Evolutionary conservation across 1,284 basidiomycete genomes (phyloP), one percentile per base, ranked within the genome.

Genomic region (Apiotrichum gamsii): DNA sequence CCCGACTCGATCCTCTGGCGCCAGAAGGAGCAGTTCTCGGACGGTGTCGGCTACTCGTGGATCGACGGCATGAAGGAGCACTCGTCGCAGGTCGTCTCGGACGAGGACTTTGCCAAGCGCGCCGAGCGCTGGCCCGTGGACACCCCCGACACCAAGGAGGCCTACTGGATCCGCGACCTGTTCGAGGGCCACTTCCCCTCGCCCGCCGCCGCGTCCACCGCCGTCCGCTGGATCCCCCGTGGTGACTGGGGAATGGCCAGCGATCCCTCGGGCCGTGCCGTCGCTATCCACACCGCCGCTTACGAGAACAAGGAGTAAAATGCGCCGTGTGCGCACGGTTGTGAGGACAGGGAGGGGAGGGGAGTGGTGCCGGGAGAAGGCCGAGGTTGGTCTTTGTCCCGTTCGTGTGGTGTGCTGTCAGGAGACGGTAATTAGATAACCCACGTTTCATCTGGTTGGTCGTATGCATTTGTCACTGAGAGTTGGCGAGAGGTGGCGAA

Each of bases 31-130:
- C 93, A 97, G 67, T 99, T 99, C 77, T 95, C 90, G 11, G 95
- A 99, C 69, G 95, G 95, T 52, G 95, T 99, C 48, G 95, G 95
- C 23, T 98, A 98, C 76, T 95, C 90, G 37, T 98, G 95, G 95
- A 99, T 99, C 66, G 95, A 99, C 65, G 91, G 93, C 40, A 90
- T 99, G 57, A 98, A 98, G 76, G 85, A 85, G 45, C 82, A 96
- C 63, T 86, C 95, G 8, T 84, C 79, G 33, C 61, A 77, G 5
- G 69, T 76, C 40, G 80, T 98, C 43, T 82, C 87, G 14, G 91
- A 98, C 69, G 87, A 87, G 48, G 79, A 80, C 49, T 87, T 96
- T 61, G 80, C 80, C 20, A 80, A 84, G 62, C 79, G 86, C 19
- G 77, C 77, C 6, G 79, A 87, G 65, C 80, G 90, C 51, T 98